These are phyloP conservation scores for Aegilops speltoides DNA, from an alignment of 176 grass and related monocot genomes.

Conservation along the genomic window DNA sequence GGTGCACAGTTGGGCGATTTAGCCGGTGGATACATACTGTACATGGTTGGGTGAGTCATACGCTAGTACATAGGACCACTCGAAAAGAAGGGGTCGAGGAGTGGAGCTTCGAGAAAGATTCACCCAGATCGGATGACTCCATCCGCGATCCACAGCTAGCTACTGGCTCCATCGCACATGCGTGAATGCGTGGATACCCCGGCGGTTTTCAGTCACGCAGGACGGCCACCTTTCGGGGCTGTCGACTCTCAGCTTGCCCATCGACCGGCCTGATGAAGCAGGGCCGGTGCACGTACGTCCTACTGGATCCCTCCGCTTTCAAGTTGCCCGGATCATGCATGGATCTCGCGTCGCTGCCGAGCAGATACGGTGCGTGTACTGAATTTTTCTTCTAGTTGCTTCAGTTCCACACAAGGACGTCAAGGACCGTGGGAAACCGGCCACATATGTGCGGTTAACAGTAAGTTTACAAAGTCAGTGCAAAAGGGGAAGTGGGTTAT, in stretches of 20 bases:
- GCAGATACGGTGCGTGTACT: not conserved
- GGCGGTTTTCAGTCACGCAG: not conserved
- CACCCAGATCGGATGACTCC: conserved; percentile 36
- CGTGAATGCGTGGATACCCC: conserved; percentile 14
- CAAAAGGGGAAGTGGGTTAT: not conserved
- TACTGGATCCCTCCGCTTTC: not conserved
- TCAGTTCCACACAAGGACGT: not conserved
- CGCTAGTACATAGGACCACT: conserved; percentile 7
- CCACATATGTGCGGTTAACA: not conserved
- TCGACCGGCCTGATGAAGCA: not conserved
- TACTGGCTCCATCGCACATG: conserved; percentile 8
- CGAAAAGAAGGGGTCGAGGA: not conserved
- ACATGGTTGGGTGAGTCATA: not conserved
- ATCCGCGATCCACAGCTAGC: conserved; percentile 32
- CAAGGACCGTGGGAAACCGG: not conserved
- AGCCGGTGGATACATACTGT: conserved; percentile 11
- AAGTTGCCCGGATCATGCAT: not conserved
- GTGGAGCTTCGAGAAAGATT: conserved; percentile 41
- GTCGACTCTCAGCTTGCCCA: conserved; percentile 8
- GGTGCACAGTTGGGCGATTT: conserved; percentile 19
- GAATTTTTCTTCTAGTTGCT: not conserved
- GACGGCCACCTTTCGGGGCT: not conserved
- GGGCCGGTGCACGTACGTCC: not conserved
- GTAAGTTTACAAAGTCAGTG: not conserved
- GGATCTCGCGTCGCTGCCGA: conserved; percentile 22